These are phyloP conservation scores for Dendrostoma leiphaemia DNA, from an alignment of 2,329 filamentous ascomycete genomes.

Conservation along the genomic window DNA sequence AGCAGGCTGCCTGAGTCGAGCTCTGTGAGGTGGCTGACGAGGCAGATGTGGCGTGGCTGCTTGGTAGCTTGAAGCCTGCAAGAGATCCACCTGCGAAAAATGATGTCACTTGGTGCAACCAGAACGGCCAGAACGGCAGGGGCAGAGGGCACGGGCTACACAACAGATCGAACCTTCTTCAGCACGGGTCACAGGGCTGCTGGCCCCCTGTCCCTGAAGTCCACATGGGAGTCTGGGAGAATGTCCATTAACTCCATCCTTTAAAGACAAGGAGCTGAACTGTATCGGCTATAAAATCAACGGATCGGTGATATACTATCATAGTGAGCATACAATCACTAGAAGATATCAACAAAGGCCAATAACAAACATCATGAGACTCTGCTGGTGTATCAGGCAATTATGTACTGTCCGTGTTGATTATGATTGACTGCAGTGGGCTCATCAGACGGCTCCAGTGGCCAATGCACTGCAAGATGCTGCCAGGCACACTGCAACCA, in stretches of 20 bases:
- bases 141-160: background rate
- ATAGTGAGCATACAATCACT: no score
- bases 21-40: background rate
- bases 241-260: no score
- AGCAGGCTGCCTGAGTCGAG: background rate
- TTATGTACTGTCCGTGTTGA: no score
- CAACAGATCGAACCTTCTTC: no score
- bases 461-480: conserved; percentile 4
- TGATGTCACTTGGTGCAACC: background rate
- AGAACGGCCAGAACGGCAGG: background rate
- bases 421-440: background rate
- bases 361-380: background rate
- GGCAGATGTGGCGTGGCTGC: background rate
- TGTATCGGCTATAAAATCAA: no score
- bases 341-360: background rate
- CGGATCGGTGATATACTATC: no score
- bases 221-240: no score
- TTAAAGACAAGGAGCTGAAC: no score
- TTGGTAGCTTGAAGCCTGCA: background rate
- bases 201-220: no score
- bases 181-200: no score
- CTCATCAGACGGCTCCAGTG: background rate
- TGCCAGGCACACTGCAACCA: background rate
- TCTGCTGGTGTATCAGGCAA: background rate
- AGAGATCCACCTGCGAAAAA: background rate